phyloP scores from a whole-genome alignment of 2,329 filamentous ascomycete genomes.

The Microcera coccophila region DNA sequence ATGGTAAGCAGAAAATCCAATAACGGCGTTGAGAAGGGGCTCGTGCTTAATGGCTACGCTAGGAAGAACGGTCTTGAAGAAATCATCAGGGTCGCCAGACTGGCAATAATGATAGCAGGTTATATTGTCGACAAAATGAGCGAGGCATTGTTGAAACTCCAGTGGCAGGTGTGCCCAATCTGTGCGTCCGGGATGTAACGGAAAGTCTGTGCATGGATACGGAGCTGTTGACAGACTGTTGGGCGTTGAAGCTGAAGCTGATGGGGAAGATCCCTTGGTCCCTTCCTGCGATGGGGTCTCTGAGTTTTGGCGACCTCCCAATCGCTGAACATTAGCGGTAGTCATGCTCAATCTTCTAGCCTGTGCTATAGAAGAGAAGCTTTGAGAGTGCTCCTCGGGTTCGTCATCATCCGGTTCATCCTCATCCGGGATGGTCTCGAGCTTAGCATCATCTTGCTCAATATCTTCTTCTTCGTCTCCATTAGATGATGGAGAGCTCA shows the following conservation, averaged over 20 bases:
- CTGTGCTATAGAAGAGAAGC: conserved; percentile 12
- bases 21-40: conserved; percentile 78
- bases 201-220: conserved; percentile 26
- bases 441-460: conserved; percentile 38
- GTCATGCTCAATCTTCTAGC: conserved; percentile 32
- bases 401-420: conserved; percentile 58
- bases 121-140: conserved; percentile 74
- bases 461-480: conserved; percentile 50
- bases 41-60: conserved; percentile 70
- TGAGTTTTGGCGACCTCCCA: conserved; percentile 43
- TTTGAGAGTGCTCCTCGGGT: conserved; percentile 30
- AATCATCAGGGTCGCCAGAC: conserved; percentile 65
- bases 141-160: conserved; percentile 73
- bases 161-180: conserved; percentile 59
- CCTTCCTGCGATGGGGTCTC: conserved; percentile 52
- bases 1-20: conserved; percentile 87
- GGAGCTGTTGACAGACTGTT: conserved; percentile 28
- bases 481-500: conserved; percentile 51
- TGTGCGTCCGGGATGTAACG: conserved; percentile 24
- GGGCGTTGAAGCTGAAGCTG: conserved; percentile 43
- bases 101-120: conserved; percentile 80
- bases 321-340: conserved; percentile 33
- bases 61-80: conserved; percentile 69
- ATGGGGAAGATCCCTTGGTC: conserved; percentile 50
- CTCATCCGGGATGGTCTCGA: conserved; percentile 54